Percentiles rank a stretch among this genome's conserved stretches.
Conservation (phyloP, 1,284 basidiomycete genomes). For the Ustilago hordei region DNA sequence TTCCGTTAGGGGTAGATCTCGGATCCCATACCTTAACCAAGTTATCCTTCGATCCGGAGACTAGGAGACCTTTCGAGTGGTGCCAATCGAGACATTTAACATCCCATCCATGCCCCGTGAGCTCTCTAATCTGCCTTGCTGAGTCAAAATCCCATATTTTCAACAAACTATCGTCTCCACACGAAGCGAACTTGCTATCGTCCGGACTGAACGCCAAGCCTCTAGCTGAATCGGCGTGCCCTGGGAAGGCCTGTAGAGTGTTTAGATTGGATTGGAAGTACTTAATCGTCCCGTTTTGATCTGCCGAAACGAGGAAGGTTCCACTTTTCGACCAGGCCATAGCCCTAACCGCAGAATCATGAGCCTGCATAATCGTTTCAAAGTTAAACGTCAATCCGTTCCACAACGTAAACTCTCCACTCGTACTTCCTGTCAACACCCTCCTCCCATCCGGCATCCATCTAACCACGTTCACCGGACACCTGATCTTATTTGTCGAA, state of each 20-base stretch:
- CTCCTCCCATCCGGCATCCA: constrained; percentile 97
- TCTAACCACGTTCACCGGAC: constrained; percentile 93
- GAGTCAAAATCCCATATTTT: constrained; percentile 96
- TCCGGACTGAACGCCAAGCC: constrained; percentile 91
- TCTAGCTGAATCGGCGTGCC: constrained; percentile 80
- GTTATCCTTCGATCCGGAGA: constrained; percentile 96
- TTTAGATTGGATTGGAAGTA: constrained; percentile 99
- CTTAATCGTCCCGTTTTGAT: constrained; percentile 94
- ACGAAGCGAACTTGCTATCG: constrained; percentile 90
- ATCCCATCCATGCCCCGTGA: constrained; percentile 97
- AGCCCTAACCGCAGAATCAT: constrained; percentile 91
- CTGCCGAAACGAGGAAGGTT: constrained; percentile 88
- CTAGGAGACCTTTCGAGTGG: constrained; percentile 91
- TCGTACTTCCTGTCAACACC: constrained; percentile 92
- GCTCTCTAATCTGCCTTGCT: constrained; percentile 74
- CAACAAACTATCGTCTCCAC: constrained; percentile 92
- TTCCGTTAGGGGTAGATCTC: constrained; percentile 55
- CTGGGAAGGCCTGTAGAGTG: constrained; percentile 92
- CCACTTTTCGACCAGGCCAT: constrained; percentile 92
- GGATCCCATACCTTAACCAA: constrained; percentile 99
- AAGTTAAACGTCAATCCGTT: constrained; percentile 99
- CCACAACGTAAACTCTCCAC: constrained; percentile 98
- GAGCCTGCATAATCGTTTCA: constrained; percentile 96
- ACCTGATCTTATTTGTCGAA: constrained; percentile 96
- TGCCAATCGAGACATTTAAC: constrained; percentile 99